Evolutionary conservation across 2,329 filamentous ascomycete genomes (phyloP), one percentile per base, ranked within the genome.

Genomic region (Raffaelea arxii): DNA sequence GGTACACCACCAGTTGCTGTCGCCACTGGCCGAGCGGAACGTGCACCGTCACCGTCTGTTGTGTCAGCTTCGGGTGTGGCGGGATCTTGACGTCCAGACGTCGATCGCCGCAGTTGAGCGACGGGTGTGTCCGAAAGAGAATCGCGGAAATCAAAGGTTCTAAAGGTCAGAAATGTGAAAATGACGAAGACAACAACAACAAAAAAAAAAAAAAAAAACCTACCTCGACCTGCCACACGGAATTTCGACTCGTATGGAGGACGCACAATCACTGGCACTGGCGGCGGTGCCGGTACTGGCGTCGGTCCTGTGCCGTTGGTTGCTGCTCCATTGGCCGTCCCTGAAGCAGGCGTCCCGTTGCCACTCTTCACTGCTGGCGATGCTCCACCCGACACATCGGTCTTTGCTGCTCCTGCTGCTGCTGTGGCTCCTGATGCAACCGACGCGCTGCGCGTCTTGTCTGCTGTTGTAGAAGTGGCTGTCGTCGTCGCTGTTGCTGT

Each of bases 21-120:
- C 82, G 81, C 54, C 78, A 80, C 56, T 89, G 79, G 41, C 72
- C 75, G 2, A 74, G 64, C 2, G 85, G 80, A 10, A 92, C 67
- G 48, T 80, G 82, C 46, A 92, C 68, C 6, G 86, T 85, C 37
- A 84, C 69, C 4, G 81, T 86, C 55, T 91, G 84, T 48, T 86
- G 79, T 24, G 79, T 74, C 55, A 83, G 73, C 18, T 72, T 76
- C 6, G 77, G 67, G 44, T 82, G 80, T 4, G 88, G 81, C 2
- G 75, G 71, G 25, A 94, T 67, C 30, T 77, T 74, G 46, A 86
- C 67, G 27, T 75, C 67, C 59, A 83, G 80, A 23, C 77, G 78
- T 23, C 75, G 75, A 9, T 79, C 68, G 3, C 80, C 62, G n/a
- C 42, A 45, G 43, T 77, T 76, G 37, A 88, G 69, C 11, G 72